Base-by-base conservation (phyloP, 176 grass and related monocot genomes). In the Alopecurus myosuroides region DNA sequence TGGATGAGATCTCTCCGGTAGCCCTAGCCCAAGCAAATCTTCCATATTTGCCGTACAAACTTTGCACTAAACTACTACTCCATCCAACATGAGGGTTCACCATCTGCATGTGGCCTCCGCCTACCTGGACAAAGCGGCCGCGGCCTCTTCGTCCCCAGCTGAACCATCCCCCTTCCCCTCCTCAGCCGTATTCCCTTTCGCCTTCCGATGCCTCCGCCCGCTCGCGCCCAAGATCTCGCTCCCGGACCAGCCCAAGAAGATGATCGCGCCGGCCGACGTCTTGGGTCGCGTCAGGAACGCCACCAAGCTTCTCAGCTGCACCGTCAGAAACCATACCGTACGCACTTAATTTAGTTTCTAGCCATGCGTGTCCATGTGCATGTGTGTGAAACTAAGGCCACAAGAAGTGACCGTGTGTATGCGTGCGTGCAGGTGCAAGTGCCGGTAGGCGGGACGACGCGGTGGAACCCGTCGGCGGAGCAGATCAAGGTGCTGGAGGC, bases 401-500 rank as follows among this genome's bases (percentile, higher is more conserved):
- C 14, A 56, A 35, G 5, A 4, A 45, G 28, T 33, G 64, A 29
- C 9, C 44, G 31, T 49, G 30, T 26, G n/a, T 0, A 37, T 37
- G 23, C 33, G 15, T 9, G 17, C 11, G 3, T 58, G 50, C 83
- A 88, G 86, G 79, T 88, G 85, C 79, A 95, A 18, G 77, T 92
- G 80, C 92, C 82, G 30, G 39, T 78, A 18, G 68, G 80, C 5
- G 93, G 89, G 44, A 77, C 91, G 73, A 95, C 96, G 41, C 74
- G 96, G 23, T 98, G 96, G 96, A 98, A 95, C 66, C 96, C 96
- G 34, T 92, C 89, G 77, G 77, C 89, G 25, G 96, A 92, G 55
- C 96, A 98, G 86, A 93, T 98, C 90, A 90, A 88, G 88, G 78
- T 93, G 83, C 87, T 98, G 80, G 96, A 98, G 67, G 85, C 85